Conservation (phyloP, 345 rosid genomes). For the Cochlearia excelsa region DNA sequence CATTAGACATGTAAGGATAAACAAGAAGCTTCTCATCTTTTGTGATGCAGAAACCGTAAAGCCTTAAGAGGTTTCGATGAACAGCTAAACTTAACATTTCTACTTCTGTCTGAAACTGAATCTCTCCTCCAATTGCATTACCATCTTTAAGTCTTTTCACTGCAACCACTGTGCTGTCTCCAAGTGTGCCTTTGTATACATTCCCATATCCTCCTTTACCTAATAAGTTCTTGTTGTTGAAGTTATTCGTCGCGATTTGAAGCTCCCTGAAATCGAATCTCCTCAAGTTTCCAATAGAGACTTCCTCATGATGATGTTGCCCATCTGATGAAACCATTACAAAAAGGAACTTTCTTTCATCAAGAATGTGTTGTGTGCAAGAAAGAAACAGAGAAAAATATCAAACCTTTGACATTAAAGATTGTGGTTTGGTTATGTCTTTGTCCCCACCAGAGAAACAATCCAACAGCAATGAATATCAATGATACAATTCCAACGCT, state of each 20-base stretch:
- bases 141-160: slow-evolving; percentile 44
- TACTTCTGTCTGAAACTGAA: slow-evolving; percentile 43
- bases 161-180: slow-evolving; percentile 35
- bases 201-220: slow-evolving; percentile 45
- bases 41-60: slow-evolving; percentile 40
- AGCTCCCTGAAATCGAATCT: slow-evolving; percentile 40
- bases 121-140: slow-evolving; percentile 42
- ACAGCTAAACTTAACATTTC: slow-evolving; percentile 45
- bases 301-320: slow-evolving; percentile 38
- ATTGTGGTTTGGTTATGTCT: slow-evolving; percentile 59
- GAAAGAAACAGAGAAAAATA: slow-evolving; percentile 13
- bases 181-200: slow-evolving; percentile 40
- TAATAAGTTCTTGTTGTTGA: slow-evolving; percentile 38
- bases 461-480: slow-evolving; percentile 63
- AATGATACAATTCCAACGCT: slow-evolving; percentile 63
- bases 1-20: slow-evolving; percentile 44
- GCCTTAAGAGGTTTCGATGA: slow-evolving; percentile 41
- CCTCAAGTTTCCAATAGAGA: slow-evolving; percentile 39
- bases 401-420: slow-evolving; percentile 78
- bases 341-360: not conserved
- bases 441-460: slow-evolving; percentile 82
- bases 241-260: slow-evolving; percentile 39
- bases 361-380: slow-evolving; percentile 12
- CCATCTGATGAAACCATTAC: slow-evolving; percentile 24
- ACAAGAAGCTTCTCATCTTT: slow-evolving; percentile 42